phyloP scores from a whole-genome alignment of 2,329 filamentous ascomycete genomes.

The Alternaria alternata region DNA sequence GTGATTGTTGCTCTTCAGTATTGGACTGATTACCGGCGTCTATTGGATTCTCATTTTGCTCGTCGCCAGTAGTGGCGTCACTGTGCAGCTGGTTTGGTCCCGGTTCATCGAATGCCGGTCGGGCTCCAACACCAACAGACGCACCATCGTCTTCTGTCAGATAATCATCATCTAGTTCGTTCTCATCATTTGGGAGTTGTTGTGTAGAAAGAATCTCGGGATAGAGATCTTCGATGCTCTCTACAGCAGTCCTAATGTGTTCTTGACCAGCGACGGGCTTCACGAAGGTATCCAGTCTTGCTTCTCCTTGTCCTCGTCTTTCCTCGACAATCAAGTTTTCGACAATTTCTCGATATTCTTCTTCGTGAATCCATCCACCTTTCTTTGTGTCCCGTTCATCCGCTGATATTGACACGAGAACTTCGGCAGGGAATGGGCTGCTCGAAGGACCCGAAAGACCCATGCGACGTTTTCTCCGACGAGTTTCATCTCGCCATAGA shows the following conservation, averaged over 20 bases:
- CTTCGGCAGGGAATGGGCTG: constrained; percentile 82
- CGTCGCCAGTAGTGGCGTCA: constrained; percentile 16
- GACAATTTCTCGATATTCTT: constrained; percentile 76
- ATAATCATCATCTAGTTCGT: background rate
- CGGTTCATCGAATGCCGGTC: background rate
- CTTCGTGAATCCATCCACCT: constrained; percentile 93
- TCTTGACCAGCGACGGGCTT: constrained; percentile 62
- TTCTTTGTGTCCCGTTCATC: constrained; percentile 74
- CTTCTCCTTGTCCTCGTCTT: constrained; percentile 55
- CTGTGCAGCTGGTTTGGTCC: constrained; percentile 4
- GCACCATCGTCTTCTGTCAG: background rate
- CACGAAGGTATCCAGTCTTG: constrained; percentile 73
- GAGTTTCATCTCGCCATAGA: constrained; percentile 89
- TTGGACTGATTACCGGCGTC: constrained; percentile 25
- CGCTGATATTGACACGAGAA: constrained; percentile 86
- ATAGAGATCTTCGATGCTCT: constrained; percentile 89
- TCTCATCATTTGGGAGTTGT: constrained; percentile 17
- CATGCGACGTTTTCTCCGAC: constrained; percentile 77
- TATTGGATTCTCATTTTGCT: constrained; percentile 39
- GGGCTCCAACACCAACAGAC: background rate
- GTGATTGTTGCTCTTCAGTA: constrained; percentile 31
- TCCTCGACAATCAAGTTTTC: constrained; percentile 71
- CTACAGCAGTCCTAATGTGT: constrained; percentile 75
- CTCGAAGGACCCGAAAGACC: constrained; percentile 69
- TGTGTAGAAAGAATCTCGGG: constrained; percentile 65